These are phyloP conservation scores for Tricharina praecox DNA, from an alignment of 495 filamentous ascomycete genomes.

Conservation along the genomic window DNA sequence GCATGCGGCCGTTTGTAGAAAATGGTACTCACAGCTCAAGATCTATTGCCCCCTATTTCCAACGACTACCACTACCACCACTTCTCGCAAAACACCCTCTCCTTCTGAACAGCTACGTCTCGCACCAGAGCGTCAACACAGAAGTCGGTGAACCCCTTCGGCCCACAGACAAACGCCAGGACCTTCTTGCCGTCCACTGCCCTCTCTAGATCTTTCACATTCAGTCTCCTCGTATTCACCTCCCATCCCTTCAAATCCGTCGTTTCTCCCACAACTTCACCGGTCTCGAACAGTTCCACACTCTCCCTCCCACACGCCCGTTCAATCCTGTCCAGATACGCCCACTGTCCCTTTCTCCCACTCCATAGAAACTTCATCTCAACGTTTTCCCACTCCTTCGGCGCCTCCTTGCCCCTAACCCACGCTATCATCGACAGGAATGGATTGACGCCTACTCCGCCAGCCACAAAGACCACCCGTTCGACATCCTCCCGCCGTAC, in stretches of 20 bases:
- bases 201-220: conserved; percentile 20
- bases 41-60: too few relatives aligned
- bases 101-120: conserved; percentile 1
- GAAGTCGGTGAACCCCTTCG: conserved; percentile 9
- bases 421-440: conserved; percentile 44
- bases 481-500: conserved; percentile 15
- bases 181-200: conserved; percentile 13
- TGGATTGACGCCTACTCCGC: conserved; percentile 20
- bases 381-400: conserved; percentile 66
- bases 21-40: too few relatives aligned
- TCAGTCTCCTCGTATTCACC: conserved; percentile 16
- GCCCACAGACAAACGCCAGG: conserved; percentile 16
- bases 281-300: conserved; percentile 31
- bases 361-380: conserved; percentile 41
- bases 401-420: conserved; percentile 47
- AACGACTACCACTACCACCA: conserved; percentile 33
- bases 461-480: conserved; percentile 22
- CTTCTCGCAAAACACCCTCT: conserved; percentile 27
- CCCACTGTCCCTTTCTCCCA: background rate
- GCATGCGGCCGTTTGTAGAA: too few relatives aligned
- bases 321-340: background rate
- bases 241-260: conserved; percentile 39
- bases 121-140: conserved; percentile 8
- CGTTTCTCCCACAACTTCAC: conserved; percentile 36
- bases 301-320: conserved; percentile 37